Evolutionary conservation across 306 rosid genomes (phyloP).

Genomic region (Corylus heterophylla): DNA sequence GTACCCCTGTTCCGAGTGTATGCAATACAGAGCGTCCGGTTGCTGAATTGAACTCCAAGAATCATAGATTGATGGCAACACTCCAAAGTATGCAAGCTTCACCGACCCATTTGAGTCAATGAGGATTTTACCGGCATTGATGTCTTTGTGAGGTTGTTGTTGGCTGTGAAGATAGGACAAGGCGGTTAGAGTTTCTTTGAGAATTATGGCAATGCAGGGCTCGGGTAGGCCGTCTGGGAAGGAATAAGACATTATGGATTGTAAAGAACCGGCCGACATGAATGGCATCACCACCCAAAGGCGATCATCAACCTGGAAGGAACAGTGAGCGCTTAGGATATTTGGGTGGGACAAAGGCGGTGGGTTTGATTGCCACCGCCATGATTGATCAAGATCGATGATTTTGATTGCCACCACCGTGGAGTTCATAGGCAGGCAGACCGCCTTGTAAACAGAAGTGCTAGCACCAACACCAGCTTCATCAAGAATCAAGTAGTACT

Average conservation of each 20-base stretch:
- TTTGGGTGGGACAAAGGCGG: constrained; percentile 41
- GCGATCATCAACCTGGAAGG: constrained; percentile 48
- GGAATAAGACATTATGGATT: constrained; percentile 53
- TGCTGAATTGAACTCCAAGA: background rate
- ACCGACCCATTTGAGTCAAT: constrained; percentile 48
- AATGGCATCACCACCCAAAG: constrained; percentile 82
- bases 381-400: constrained; percentile 50
- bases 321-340: constrained; percentile 57
- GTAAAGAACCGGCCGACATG: constrained; percentile 64
- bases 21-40: constrained; percentile 55
- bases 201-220: constrained; percentile 52
- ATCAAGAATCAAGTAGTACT: constrained; percentile 37
- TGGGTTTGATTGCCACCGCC: too few species aligned
- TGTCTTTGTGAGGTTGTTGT: constrained; percentile 64
- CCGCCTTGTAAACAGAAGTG: constrained; percentile 63
- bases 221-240: constrained; percentile 50
- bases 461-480: constrained; percentile 57
- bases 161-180: constrained; percentile 68
- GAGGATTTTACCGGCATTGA: constrained; percentile 65
- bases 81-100: constrained; percentile 59
- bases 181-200: constrained; percentile 47
- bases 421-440: constrained; percentile 48
- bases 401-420: constrained; percentile 62
- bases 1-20: constrained; percentile 36
- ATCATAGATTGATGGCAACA: constrained; percentile 56